Base-by-base conservation (phyloP, 148 eudicot species). In the Camellia japonica region DNA sequence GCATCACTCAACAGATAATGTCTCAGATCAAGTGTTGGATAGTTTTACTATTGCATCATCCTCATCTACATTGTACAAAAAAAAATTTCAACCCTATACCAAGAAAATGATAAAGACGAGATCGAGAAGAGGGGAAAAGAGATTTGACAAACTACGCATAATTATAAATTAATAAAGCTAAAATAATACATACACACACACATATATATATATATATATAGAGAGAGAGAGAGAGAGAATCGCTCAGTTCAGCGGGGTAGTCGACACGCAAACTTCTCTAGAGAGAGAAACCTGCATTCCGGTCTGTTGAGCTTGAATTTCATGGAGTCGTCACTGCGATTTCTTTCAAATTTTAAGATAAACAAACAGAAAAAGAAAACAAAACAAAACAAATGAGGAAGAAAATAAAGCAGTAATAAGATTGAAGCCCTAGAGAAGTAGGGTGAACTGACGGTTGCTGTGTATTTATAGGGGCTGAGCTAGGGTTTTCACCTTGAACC, bases 271-370 rank as follows among this genome's bases (percentile, higher is more conserved):
- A 74, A 79, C 10, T 46, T 82, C 84, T 72, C 81, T 42, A 41
- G 1, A 67, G 3, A 76, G 83, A 78, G 67, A 78, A 60, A 58
- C 86, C 82, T 84, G 91, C 85, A 81, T 82, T 90, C 85, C 92
- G 95, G 94, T 90, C 93, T 91, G 95, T 91, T 91, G 94, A 91
- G 94, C 94, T 91, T 91, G 94, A 91, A 85, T 80, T 78, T 86
- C 67, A 52, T 66, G 67, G 69, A 86, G 91, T 91, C 92, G 73
- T 91, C 94, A 91, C 68, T 18, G 90, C 92, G 83, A 84, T 74
- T 67, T n/a, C 51, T 56, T 3, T 1, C n/a, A 18, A 13, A 47
- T 76, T 63, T 38, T 30, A 30, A 30, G 38, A 30, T 30, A 30
- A 1, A 30, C 41, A 43, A 42, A 3, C 4, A 6, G 1, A 55